Base-by-base conservation (phyloP, 495 filamentous ascomycete genomes). In the Annulohypoxylon nitens region DNA sequence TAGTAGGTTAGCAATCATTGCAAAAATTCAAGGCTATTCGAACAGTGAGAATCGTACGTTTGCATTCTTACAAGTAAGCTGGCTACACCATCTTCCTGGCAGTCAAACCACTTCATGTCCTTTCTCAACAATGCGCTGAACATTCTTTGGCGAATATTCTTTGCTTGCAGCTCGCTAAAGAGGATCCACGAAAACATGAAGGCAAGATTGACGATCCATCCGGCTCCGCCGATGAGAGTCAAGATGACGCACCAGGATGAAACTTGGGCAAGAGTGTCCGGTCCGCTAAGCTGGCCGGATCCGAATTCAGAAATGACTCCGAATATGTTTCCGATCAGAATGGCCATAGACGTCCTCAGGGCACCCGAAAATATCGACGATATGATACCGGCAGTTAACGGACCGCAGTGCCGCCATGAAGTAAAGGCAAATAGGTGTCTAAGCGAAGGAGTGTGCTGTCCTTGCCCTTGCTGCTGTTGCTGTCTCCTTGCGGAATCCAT, bases 101-200 rank as follows among this genome's bases (percentile, higher is more conserved):
- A 82, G 77, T 98, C 94, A 74, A 93, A 98, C 94, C 95, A 99
- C 59, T 84, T 85, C 66, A 97, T 86, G 33, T 95, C 89, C 77
- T 91, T 94, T 14, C 83, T 76, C 20, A 97, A 73, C 16, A 98
- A 79, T 2, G 86, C 87, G 1, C 81, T 73, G 73, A 97, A 97
- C 2, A 97, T 76, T 26, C 76, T 83, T 33, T 85, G 82, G 26
- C 93, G 88, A 23, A 88, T 90, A 20, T 79, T 84, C 43, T 86
- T 88, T 3, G 90, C 93, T 69, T 97, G 93, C 8, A 94, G 76
- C 79, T 97, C 95, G 26, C 94, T 92, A 75, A 93, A 94, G 0
- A 87, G 74, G 47, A 94, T 79, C 89, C 95, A 97, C 3, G 85
- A 68, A 11, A 85, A 83, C 71, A 91, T 90, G 71, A 92, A 93